These are phyloP conservation scores for Corynascus novoguineensis DNA, from an alignment of 495 filamentous ascomycete species.

Conservation along the genomic window DNA sequence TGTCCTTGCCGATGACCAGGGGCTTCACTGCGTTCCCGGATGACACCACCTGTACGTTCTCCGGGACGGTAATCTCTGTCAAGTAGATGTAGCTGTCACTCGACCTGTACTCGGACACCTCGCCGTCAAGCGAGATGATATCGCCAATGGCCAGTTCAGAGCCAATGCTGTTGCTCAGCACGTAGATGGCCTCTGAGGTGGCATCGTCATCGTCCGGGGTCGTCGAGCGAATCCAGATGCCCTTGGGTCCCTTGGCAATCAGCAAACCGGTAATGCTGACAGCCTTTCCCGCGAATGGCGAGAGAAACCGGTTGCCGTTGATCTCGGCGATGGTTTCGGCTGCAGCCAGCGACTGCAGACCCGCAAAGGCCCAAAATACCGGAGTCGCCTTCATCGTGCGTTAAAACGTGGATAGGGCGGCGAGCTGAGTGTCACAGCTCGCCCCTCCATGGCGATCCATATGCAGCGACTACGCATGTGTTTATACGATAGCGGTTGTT, in stretches of 20 bases:
- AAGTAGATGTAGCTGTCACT: slow-evolving; percentile 47
- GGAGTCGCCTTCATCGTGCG: slow-evolving; percentile 20
- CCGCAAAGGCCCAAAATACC: slow-evolving; percentile 16
- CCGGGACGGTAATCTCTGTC: slow-evolving; percentile 50
- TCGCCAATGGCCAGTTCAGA: slow-evolving; percentile 48
- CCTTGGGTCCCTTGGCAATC: slow-evolving; percentile 52
- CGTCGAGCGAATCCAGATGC: slow-evolving; percentile 54
- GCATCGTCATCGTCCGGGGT: slow-evolving; percentile 40
- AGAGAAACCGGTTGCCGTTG: slow-evolving; percentile 56
- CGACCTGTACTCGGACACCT: slow-evolving; percentile 52
- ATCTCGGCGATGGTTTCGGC: slow-evolving; percentile 55
- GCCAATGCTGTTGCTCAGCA: slow-evolving; percentile 42
- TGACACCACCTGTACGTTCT: slow-evolving; percentile 42
- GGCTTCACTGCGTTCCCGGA: slow-evolving; percentile 40
- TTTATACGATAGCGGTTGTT: not conserved
- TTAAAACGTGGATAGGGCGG: not conserved
- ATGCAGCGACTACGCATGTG: not conserved
- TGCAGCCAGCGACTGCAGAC: slow-evolving; percentile 25
- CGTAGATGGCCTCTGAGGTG: slow-evolving; percentile 51
- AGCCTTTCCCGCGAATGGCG: slow-evolving; percentile 44
- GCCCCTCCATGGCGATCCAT: not conserved
- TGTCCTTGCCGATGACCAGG: slow-evolving; percentile 49
- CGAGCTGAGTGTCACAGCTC: not conserved
- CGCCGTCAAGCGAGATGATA: slow-evolving; percentile 50
- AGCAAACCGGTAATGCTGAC: slow-evolving; percentile 54